Conservation (phyloP, 2,329 filamentous ascomycete species). For the Cladosporium sp. region DNA sequence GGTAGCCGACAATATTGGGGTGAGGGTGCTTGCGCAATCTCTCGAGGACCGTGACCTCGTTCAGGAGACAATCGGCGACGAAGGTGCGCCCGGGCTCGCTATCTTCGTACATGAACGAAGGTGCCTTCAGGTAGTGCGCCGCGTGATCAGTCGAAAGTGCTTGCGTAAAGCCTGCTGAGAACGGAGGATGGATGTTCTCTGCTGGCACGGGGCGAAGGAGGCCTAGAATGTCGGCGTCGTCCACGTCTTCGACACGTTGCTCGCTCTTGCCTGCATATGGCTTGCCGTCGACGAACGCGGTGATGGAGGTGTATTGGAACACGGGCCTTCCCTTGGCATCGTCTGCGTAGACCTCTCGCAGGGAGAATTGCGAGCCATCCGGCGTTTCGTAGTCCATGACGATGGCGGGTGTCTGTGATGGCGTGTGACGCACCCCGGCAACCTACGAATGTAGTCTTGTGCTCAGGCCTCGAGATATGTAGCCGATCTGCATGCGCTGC, state of each 20-base stretch:
- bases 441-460: not conserved
- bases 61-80: slow-evolving; percentile 24
- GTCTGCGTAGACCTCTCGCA: slow-evolving; percentile 19
- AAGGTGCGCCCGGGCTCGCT: slow-evolving; percentile 23
- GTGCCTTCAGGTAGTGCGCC: slow-evolving; percentile 28
- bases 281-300: slow-evolving; percentile 24
- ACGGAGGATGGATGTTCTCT: slow-evolving; percentile 23
- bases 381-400: slow-evolving; percentile 26
- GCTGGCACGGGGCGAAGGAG: slow-evolving; percentile 21
- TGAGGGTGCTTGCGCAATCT: slow-evolving; percentile 23
- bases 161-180: slow-evolving; percentile 16
- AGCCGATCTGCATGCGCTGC: not conserved
- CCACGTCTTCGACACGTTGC: slow-evolving; percentile 17
- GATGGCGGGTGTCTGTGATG: not conserved
- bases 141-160: slow-evolving; percentile 16
- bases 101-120: slow-evolving; percentile 26
- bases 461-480: not conserved
- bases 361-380: slow-evolving; percentile 25
- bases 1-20: slow-evolving; percentile 25
- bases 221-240: slow-evolving; percentile 21
- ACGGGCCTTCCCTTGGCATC: slow-evolving; percentile 6
- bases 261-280: slow-evolving; percentile 21
- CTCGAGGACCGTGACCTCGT: slow-evolving; percentile 25
- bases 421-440: not conserved
- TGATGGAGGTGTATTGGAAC: slow-evolving; percentile 21